These are phyloP conservation scores for Pythium brassicae DNA, from an alignment of 352 stramenopile genomes.

Conservation along the genomic window DNA sequence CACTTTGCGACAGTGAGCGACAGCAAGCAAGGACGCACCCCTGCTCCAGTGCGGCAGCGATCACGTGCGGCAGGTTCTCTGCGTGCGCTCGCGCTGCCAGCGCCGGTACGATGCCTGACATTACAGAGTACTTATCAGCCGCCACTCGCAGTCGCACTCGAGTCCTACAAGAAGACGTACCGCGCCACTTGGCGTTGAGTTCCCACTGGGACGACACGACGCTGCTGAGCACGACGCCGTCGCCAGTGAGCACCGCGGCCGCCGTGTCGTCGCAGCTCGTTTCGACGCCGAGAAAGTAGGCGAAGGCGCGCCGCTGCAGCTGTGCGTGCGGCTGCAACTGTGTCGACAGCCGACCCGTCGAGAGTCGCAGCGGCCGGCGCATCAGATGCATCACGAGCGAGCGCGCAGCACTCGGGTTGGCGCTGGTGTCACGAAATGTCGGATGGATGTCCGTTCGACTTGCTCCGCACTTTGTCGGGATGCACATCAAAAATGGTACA, in stretches of 20 bases:
- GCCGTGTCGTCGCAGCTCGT: constrained; percentile 95
- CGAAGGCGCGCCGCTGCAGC: constrained; percentile 18
- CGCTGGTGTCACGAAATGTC: too few relatives aligned
- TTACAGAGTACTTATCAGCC: not conserved
- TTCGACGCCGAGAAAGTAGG: constrained; percentile 93
- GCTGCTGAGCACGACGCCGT: constrained; percentile 91
- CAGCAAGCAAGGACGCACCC: constrained; percentile 34
- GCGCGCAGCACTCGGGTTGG: too few relatives aligned
- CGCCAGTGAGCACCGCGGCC: constrained; percentile 85
- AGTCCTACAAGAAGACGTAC: constrained; percentile 13
- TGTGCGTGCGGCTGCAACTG: not conserved
- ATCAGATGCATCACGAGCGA: not conserved
- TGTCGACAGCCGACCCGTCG: not conserved
- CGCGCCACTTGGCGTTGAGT: constrained; percentile 82
- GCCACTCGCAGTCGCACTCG: not conserved
- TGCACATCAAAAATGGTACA: too few relatives aligned
- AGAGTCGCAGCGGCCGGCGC: not conserved
- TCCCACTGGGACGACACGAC: constrained; percentile 93
- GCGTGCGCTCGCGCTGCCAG: constrained; percentile 93
- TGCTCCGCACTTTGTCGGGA: too few relatives aligned
- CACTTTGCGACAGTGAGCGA: too few relatives aligned
- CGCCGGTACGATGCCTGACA: constrained; percentile 92
- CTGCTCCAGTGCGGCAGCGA: constrained; percentile 86
- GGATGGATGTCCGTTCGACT: too few relatives aligned
- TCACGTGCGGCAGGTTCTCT: constrained; percentile 93